Conservation (phyloP, 169 alveolate species). For the Cyclospora cayetanensis region DNA sequence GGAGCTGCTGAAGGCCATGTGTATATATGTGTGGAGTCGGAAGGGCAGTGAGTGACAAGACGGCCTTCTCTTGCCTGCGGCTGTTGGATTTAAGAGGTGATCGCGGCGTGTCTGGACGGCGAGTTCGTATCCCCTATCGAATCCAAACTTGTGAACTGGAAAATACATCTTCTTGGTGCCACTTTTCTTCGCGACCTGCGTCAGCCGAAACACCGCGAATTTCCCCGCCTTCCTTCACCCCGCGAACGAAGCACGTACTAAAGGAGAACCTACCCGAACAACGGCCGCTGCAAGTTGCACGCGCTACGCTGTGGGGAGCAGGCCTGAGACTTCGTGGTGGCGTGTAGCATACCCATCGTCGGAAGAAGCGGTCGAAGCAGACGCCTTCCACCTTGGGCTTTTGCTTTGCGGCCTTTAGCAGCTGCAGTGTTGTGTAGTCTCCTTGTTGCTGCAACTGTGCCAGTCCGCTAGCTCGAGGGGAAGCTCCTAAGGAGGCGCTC, state of each 20-base stretch:
- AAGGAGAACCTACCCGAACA: not conserved
- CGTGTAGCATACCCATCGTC: not conserved
- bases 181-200: slow-evolving; percentile 59
- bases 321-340: not conserved
- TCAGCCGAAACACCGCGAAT: not conserved
- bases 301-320: not conserved
- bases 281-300: not conserved
- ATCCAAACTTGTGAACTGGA: slow-evolving; percentile 64
- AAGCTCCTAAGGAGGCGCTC: no score
- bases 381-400: slow-evolving; percentile 68
- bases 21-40: no score
- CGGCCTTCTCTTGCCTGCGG: no score
- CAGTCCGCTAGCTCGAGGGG: no score
- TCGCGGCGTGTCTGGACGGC: slow-evolving; percentile 58
- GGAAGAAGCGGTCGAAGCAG: slow-evolving; percentile 52
- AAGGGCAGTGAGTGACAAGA: no score
- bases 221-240: not conserved
- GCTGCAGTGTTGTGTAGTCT: slow-evolving; percentile 11
- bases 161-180: slow-evolving; percentile 59
- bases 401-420: slow-evolving; percentile 8
- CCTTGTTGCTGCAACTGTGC: not conserved
- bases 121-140: slow-evolving; percentile 56
- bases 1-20: no score
- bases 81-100: not conserved
- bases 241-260: not conserved